Evolutionary conservation across 805 yeast genomes (phyloP), one percentile per base, ranked within the genome.

Genomic region (Kodamaea hsintzibuensis): DNA sequence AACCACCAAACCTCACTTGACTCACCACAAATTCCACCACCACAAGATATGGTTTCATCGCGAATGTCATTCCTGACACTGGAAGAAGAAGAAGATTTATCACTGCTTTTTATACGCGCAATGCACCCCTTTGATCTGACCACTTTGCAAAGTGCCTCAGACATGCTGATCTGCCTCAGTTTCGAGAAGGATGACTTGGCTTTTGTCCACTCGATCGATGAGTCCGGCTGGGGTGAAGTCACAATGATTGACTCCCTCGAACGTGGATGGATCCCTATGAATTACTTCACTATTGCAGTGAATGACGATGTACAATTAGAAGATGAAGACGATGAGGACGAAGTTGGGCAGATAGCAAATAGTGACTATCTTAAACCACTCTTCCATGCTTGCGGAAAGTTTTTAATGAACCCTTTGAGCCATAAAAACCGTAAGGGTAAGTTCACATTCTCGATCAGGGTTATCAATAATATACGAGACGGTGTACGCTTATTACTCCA

Each of bases 171-270:
- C 42, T 89, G 96, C 66, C 73, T 89, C 7, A 84, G 91, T 0
- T 89, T 89, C 65, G 80, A 81, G 18, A 82, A 82, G 57, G 81
- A 82, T 57, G 95, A 87, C 60, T 71, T 86, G 48, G 92, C 90
- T 0, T 89, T 88, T 67, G 89, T 89, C 3, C 91, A 88, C 62
- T 81, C 88, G 7, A 82, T 88, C 18, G 95, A 88, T 66, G 86
- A 85, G 52, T 84, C 91, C 17, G 96, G 95, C 0, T 89, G 96
- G 96, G 93, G 92, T 55, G 96, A 89, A 66, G 95, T 88, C 1
- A 88, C 92, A 0, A 63, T 88, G 39, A 69, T 88, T 7, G 84
- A 82, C 53, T 75, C 84, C 12, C 72, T 85, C 50, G 78, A 79
- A 60, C 72, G 91, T 57, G 96, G 96, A 14, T 89, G 96, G 96